Conservation (phyloP, 805 yeast genomes). For the Spathaspora hagerdaliae region DNA sequence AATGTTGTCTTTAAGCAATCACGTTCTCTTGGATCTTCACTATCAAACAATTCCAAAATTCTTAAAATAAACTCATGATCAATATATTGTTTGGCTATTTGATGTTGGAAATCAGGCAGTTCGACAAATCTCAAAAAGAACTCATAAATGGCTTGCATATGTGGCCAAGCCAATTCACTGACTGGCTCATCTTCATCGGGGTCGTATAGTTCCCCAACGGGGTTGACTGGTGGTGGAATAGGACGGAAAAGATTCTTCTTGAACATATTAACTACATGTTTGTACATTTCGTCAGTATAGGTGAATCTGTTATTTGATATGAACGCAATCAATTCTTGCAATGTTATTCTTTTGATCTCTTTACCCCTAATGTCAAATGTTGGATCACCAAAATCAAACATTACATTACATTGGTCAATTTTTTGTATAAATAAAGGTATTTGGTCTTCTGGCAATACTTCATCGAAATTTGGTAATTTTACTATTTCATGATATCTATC, state of each 20-base stretch:
- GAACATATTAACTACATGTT: conserved; percentile 86
- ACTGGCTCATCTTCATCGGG: conserved; percentile 99
- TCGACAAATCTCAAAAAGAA: conserved; percentile 90
- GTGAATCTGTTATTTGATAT: conserved; percentile 78
- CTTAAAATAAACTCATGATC: conserved; percentile 85
- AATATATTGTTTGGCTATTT: conserved; percentile 86
- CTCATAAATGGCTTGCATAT: conserved; percentile 95
- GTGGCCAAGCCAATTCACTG: conserved; percentile 96
- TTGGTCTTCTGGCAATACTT: conserved; percentile 75
- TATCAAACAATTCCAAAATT: conserved; percentile 84
- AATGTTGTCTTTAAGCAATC: conserved; percentile 92
- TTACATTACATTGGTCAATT: conserved; percentile 89
- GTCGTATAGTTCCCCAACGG: conserved; percentile 91
- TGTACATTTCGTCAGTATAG: conserved; percentile 87
- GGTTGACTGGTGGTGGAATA: conserved; percentile 97
- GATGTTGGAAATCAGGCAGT: conserved; percentile 91
- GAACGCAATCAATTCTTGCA: conserved; percentile 86
- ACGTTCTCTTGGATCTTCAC: conserved; percentile 95
- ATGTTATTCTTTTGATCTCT: conserved; percentile 81
- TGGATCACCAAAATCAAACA: conserved; percentile 93
- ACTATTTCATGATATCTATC: conserved; percentile 46
- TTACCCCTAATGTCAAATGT: conserved; percentile 89
- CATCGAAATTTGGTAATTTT: conserved; percentile 82
- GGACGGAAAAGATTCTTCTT: conserved; percentile 87
- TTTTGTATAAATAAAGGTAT: conserved; percentile 78